Conservation (phyloP, 345 rosid species). For the Punica granatum region DNA sequence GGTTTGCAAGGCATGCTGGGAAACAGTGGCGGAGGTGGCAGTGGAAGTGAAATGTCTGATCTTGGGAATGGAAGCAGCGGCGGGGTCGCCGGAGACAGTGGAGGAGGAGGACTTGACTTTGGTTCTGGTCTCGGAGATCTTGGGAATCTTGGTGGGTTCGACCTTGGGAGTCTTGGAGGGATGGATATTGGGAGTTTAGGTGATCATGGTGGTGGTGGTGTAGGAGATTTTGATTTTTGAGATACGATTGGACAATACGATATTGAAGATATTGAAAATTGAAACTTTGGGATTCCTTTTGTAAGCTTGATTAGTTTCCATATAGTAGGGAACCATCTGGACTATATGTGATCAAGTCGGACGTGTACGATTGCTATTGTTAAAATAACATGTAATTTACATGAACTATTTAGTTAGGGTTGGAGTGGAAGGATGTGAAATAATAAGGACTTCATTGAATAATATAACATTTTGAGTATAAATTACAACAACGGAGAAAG, state of each 20-base stretch:
- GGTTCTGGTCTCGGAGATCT: constrained; percentile 7
- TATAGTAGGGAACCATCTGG: too few species aligned
- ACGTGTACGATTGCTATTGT: too few species aligned
- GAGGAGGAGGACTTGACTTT: background rate
- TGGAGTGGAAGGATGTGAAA: too few species aligned
- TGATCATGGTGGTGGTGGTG: constrained; percentile 3
- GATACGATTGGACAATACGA: background rate
- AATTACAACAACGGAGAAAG: too few species aligned
- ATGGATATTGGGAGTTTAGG: background rate
- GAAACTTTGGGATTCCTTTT: too few species aligned
- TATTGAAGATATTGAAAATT: too few species aligned
- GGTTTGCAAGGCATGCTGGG: background rate
- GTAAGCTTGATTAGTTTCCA: too few species aligned
- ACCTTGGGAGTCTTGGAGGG: constrained; percentile 3
- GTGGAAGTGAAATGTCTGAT: background rate
- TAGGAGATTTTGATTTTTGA: background rate
- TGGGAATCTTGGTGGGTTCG: constrained; percentile 8
- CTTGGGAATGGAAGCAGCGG: background rate
- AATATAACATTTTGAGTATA: too few species aligned
- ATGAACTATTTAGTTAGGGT: too few species aligned
- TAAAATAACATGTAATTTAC: too few species aligned
- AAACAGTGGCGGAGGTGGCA: background rate
- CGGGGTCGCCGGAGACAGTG: constrained; percentile 1
- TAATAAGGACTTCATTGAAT: too few species aligned
- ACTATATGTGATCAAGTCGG: too few species aligned